Percentiles rank a stretch among this genome's conserved stretches.
These are phyloP conservation scores for Peronospora farinosa DNA, from an alignment of 352 stramenopile species.

Conservation along the genomic window DNA sequence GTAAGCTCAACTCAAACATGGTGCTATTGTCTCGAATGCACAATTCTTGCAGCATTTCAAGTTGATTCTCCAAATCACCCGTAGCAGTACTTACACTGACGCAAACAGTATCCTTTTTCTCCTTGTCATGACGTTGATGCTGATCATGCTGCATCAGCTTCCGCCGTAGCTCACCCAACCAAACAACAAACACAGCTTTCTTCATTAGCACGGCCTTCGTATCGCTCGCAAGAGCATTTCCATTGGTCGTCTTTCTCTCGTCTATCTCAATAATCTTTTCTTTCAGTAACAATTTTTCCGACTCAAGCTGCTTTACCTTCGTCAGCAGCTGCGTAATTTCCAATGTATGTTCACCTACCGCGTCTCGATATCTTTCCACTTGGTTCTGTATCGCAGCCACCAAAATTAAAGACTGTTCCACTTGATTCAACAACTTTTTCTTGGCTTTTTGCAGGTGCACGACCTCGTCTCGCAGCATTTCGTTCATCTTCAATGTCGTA, in stretches of 20 bases:
- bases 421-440: slow-evolving; percentile 31
- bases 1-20: slow-evolving; percentile 51
- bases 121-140: slow-evolving; percentile 28
- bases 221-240: slow-evolving; percentile 44
- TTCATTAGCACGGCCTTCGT: slow-evolving; percentile 47
- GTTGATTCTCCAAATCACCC: slow-evolving; percentile 49
- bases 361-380: slow-evolving; percentile 42
- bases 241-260: slow-evolving; percentile 49
- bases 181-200: slow-evolving; percentile 35
- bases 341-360: slow-evolving; percentile 58
- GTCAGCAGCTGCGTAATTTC: slow-evolving; percentile 57
- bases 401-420: slow-evolving; percentile 40
- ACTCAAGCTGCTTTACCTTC: slow-evolving; percentile 45
- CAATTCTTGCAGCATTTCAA: slow-evolving; percentile 61
- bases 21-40: slow-evolving; percentile 53
- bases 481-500: slow-evolving; percentile 56
- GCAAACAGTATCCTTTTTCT: slow-evolving; percentile 2
- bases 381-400: slow-evolving; percentile 47
- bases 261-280: slow-evolving; percentile 73
- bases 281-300: slow-evolving; percentile 49
- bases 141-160: slow-evolving; percentile 36
- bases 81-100: slow-evolving; percentile 9
- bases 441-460: slow-evolving; percentile 34
- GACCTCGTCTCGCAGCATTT: slow-evolving; percentile 43
- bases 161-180: slow-evolving; percentile 37